Percentiles rank a stretch among this genome's conserved stretches.
Evolutionary conservation across 768 basidiomycete species (phyloP).

Genomic region (Peribolospora baueri): DNA sequence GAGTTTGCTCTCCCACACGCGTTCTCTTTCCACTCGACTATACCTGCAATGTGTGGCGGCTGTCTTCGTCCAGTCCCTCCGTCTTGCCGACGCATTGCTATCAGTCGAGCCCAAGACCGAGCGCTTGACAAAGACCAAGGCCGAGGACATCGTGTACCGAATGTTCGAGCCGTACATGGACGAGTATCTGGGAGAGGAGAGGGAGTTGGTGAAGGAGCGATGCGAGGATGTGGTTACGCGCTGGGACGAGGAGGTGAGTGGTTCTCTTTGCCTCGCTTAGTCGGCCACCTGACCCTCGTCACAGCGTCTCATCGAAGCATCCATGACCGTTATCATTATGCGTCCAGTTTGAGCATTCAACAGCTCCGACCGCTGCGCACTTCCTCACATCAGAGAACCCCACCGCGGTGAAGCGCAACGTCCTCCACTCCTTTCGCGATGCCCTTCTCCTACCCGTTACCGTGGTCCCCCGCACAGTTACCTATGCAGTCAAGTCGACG

Average conservation of each 20-base stretch:
- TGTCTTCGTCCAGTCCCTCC: conserved; percentile 65
- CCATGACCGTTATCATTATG: neutral
- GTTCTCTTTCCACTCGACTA: conserved; percentile 41
- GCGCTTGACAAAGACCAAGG: conserved; percentile 24
- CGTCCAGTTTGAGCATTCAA: neutral
- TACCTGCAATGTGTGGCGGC: conserved; percentile 74
- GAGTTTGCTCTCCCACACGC: conserved; percentile 47
- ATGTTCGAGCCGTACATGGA: conserved; percentile 98
- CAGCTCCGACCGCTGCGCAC: conserved; percentile 19
- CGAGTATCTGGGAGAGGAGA: conserved; percentile 86
- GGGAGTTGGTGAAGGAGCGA: conserved; percentile 47
- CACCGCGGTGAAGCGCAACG: conserved; percentile 70
- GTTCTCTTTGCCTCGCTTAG: neutral
- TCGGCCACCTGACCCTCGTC: neutral
- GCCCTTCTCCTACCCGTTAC: conserved; percentile 79
- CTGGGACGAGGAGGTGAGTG: conserved; percentile 52
- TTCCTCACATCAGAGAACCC: conserved; percentile 73
- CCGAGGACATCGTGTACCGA: conserved; percentile 64
- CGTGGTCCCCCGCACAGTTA: conserved; percentile 61
- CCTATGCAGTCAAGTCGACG: conserved; percentile 25
- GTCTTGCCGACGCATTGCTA: conserved; percentile 53
- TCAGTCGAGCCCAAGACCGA: conserved; percentile 28
- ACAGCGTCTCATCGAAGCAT: neutral
- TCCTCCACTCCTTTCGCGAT: conserved; percentile 73
- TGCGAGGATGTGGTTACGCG: conserved; percentile 49